Percentiles rank a stretch among this genome's conserved stretches.
Conservation (phyloP, 495 filamentous ascomycete genomes). For the Xeromyces bisporus region DNA sequence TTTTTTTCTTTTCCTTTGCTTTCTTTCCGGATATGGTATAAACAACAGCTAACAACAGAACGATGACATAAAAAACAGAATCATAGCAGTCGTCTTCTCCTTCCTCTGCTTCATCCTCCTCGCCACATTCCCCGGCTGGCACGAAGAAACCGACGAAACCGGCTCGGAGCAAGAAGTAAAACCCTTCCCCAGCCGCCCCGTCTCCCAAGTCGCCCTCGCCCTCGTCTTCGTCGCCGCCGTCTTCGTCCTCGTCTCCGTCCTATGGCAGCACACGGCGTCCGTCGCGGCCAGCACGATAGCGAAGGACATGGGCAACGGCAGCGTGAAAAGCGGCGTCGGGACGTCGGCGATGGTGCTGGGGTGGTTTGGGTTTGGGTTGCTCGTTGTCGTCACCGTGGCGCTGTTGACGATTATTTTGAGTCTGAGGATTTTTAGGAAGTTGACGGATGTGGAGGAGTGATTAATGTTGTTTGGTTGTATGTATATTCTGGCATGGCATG, state of each 20-base stretch:
- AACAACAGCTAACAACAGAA: not conserved
- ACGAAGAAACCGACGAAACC: slow-evolving; percentile 39
- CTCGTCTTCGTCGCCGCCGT: slow-evolving; percentile 50
- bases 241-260: slow-evolving; percentile 52
- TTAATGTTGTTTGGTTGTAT: too few relatives aligned
- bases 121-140: slow-evolving; percentile 58
- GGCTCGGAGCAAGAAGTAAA: slow-evolving; percentile 45
- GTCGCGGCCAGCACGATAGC: slow-evolving; percentile 86
- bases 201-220: slow-evolving; percentile 47
- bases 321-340: slow-evolving; percentile 73
- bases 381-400: slow-evolving; percentile 89
- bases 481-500: too few relatives aligned
- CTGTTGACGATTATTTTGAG: slow-evolving; percentile 91
- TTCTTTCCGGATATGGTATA: not conserved
- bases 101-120: slow-evolving; percentile 55
- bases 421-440: slow-evolving; percentile 47
- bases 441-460: slow-evolving; percentile 31
- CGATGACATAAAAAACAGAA: slow-evolving; percentile 23
- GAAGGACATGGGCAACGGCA: slow-evolving; percentile 90
- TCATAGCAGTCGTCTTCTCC: slow-evolving; percentile 52
- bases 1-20: not conserved
- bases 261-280: slow-evolving; percentile 79
- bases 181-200: slow-evolving; percentile 51
- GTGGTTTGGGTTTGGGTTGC: slow-evolving; percentile 85
- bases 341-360: slow-evolving; percentile 88